Conservation (phyloP, 257 asterid genomes). For the Ilex aquifolium region DNA sequence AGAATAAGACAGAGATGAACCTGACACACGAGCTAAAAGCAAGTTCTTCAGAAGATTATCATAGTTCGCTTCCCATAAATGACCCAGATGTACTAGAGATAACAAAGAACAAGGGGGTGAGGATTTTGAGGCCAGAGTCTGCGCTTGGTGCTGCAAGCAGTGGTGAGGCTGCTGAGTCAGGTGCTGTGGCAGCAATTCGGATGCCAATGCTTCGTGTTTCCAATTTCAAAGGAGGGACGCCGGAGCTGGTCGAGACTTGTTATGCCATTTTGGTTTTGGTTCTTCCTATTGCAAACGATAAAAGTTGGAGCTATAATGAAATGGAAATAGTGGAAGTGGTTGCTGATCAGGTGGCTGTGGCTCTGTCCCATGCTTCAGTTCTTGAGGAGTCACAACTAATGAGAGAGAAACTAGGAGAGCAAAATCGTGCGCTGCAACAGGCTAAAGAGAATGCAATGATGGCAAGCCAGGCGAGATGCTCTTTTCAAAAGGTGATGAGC, state of each 20-base stretch:
- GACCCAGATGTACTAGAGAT: constrained; percentile 37
- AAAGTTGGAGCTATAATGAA: constrained; percentile 29
- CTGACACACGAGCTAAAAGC: constrained; percentile 38
- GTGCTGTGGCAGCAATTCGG: constrained; percentile 38
- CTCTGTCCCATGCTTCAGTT: constrained; percentile 41
- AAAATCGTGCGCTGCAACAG: constrained; percentile 29
- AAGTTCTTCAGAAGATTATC: constrained; percentile 18
- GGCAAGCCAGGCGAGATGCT: constrained; percentile 40
- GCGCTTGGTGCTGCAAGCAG: constrained; percentile 33
- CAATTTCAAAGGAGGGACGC: constrained; percentile 46
- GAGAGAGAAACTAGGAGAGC: constrained; percentile 35
- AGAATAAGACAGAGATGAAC: constrained; percentile 29
- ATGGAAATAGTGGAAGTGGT: constrained; percentile 49
- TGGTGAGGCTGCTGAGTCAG: constrained; percentile 27
- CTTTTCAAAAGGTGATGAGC: constrained; percentile 43
- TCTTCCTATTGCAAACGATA: constrained; percentile 22
- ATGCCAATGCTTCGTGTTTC: constrained; percentile 37
- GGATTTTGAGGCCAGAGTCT: constrained; percentile 29
- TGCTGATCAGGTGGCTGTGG: constrained; percentile 53
- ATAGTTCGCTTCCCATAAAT: constrained; percentile 23
- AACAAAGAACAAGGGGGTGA: constrained; percentile 33
- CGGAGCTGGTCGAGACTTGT: constrained; percentile 28
- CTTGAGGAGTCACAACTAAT: constrained; percentile 41
- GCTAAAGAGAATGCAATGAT: constrained; percentile 38
- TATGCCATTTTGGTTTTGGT: constrained; percentile 39